These are phyloP conservation scores for Clathrospora elynae DNA, from an alignment of 2,329 filamentous ascomycete genomes.

Conservation along the genomic window DNA sequence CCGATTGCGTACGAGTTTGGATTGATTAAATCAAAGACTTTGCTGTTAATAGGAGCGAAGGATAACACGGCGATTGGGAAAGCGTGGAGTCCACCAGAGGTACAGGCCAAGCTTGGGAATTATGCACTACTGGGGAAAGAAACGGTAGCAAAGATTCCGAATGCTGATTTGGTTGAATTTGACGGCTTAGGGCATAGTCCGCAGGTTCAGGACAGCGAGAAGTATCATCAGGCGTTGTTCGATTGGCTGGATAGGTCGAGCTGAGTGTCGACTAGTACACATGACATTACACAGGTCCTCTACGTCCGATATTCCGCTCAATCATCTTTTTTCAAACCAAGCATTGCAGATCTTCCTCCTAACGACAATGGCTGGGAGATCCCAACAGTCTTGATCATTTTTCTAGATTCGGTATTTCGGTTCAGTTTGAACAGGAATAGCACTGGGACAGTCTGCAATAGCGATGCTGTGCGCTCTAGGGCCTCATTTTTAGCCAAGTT, in stretches of 20 bases:
- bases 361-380: too few species aligned
- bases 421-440: constrained; percentile 46
- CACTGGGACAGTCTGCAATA: constrained; percentile 32
- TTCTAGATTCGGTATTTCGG: constrained; percentile 44
- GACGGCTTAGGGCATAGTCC: constrained; percentile 58
- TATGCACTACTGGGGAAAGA: constrained; percentile 58
- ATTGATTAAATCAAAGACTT: constrained; percentile 53
- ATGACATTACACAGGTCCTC: too few species aligned
- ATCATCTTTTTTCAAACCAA: too few species aligned
- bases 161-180: constrained; percentile 55
- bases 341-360: too few species aligned
- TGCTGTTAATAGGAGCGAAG: constrained; percentile 58
- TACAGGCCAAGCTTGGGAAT: constrained; percentile 51
- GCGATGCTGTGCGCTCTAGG: too few species aligned
- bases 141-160: constrained; percentile 52
- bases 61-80: constrained; percentile 63
- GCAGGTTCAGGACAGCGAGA: constrained; percentile 58
- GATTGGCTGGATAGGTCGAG: constrained; percentile 48
- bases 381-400: constrained; percentile 33
- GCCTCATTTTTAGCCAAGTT: too few species aligned
- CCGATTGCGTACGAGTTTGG: constrained; percentile 59
- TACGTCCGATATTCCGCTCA: too few species aligned
- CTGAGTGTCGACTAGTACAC: too few species aligned
- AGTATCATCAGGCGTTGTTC: constrained; percentile 55
- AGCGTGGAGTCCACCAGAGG: constrained; percentile 50